Evolutionary conservation across 768 basidiomycete genomes (phyloP).

Genomic region (Suillus ampliporus): DNA sequence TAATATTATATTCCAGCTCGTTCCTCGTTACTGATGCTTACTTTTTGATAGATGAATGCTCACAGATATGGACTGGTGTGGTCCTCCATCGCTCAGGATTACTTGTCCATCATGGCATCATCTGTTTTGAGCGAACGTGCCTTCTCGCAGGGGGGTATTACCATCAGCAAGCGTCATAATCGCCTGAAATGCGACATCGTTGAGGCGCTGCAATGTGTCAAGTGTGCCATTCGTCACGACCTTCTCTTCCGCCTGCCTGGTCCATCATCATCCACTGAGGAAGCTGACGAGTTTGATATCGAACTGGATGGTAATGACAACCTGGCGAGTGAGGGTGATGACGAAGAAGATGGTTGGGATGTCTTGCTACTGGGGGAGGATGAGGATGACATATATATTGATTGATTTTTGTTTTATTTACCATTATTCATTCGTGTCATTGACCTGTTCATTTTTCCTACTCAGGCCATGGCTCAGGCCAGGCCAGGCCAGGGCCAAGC

Average conservation of each 20-base stretch:
- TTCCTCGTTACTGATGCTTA: too few species aligned
- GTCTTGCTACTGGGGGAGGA: background rate
- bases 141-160: constrained; percentile 15
- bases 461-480: too few species aligned
- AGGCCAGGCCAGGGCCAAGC: too few species aligned
- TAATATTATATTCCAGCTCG: too few species aligned
- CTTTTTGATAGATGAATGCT: too few species aligned
- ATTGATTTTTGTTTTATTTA: too few species aligned
- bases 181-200: constrained; percentile 41
- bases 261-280: background rate
- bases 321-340: background rate
- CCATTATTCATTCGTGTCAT: too few species aligned
- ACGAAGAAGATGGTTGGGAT: too few species aligned
- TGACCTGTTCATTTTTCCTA: too few species aligned
- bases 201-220: constrained; percentile 28
- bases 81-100: too few species aligned
- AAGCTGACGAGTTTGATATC: background rate
- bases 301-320: background rate
- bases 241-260: background rate
- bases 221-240: background rate
- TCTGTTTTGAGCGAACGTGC: background rate
- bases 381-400: background rate
- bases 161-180: constrained; percentile 40
- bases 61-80: too few species aligned
- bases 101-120: background rate